Conservation (phyloP, 179 eudicot species). For the Pouteria campechiana region DNA sequence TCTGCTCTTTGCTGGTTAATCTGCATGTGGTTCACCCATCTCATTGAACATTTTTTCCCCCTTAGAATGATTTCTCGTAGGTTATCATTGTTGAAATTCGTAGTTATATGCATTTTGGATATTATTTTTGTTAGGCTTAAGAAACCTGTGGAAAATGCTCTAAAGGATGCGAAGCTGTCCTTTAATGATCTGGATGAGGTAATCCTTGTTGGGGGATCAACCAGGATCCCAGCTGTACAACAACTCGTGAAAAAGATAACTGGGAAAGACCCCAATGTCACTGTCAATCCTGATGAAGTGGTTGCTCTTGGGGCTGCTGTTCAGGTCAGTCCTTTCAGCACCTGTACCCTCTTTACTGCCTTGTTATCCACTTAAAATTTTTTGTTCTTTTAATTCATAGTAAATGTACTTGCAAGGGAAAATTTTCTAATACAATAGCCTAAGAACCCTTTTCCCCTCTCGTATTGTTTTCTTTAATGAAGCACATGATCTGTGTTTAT, state of each 20-base stretch:
- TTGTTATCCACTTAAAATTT: no score
- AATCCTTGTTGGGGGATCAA: constrained; percentile 58
- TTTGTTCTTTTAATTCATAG: no score
- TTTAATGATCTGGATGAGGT: constrained; percentile 48
- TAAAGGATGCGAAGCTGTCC: constrained; percentile 43
- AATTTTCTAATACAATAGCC: no score
- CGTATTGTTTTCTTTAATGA: neutral
- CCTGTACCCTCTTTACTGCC: no score
- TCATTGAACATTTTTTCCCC: no score
- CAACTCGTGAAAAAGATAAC: constrained; percentile 40
- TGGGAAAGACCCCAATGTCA: constrained; percentile 39
- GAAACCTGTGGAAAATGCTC: constrained; percentile 37
- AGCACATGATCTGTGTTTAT: neutral
- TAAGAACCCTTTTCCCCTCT: neutral
- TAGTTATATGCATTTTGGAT: neutral
- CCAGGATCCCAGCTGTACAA: constrained; percentile 47
- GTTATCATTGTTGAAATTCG: neutral
- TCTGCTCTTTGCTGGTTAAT: constrained; percentile 5
- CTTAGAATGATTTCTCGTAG: no score
- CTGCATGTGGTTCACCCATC: no score
- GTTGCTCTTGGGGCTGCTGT: constrained; percentile 47
- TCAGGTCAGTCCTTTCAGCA: constrained; percentile 15
- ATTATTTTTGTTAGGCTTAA: constrained; percentile 20
- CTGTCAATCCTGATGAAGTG: constrained; percentile 46
- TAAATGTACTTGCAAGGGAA: no score